These are phyloP conservation scores for Parmelia sp. DNA, from an alignment of 495 filamentous ascomycete species.

Conservation along the genomic window DNA sequence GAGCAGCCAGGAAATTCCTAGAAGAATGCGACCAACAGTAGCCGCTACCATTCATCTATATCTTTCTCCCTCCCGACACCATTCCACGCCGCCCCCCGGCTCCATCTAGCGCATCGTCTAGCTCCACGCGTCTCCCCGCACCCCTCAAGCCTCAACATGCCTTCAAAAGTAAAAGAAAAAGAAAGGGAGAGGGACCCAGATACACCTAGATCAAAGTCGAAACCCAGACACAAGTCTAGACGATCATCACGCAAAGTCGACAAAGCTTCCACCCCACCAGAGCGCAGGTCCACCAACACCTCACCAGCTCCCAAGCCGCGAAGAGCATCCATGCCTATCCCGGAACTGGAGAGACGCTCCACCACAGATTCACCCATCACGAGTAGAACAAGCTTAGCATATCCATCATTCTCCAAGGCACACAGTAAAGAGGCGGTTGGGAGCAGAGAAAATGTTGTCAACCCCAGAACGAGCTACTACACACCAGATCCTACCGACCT, in stretches of 20 bases:
- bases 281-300: constrained; percentile 33
- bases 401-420: constrained; percentile 81
- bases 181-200: constrained; percentile 28
- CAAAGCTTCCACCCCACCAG: constrained; percentile 34
- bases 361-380: constrained; percentile 43
- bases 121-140: background rate
- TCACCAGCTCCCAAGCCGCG: constrained; percentile 35
- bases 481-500: constrained; percentile 79
- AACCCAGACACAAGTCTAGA: constrained; percentile 28
- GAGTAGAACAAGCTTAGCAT: constrained; percentile 61
- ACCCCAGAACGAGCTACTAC: constrained; percentile 48
- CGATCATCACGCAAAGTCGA: constrained; percentile 41
- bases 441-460: constrained; percentile 50
- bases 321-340: constrained; percentile 46
- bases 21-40: background rate
- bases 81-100: background rate
- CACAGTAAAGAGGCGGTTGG: constrained; percentile 78
- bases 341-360: constrained; percentile 37
- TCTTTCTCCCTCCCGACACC: background rate
- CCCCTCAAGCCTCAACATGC: constrained; percentile 22
- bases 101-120: background rate
- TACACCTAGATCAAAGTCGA: constrained; percentile 24
- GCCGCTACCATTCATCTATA: background rate
- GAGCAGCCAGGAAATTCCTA: background rate
- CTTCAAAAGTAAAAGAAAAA: constrained; percentile 28